Base-by-base conservation (phyloP, 371 early-diverging fungal species). In the Dipsacomyces acuminosporus region DNA sequence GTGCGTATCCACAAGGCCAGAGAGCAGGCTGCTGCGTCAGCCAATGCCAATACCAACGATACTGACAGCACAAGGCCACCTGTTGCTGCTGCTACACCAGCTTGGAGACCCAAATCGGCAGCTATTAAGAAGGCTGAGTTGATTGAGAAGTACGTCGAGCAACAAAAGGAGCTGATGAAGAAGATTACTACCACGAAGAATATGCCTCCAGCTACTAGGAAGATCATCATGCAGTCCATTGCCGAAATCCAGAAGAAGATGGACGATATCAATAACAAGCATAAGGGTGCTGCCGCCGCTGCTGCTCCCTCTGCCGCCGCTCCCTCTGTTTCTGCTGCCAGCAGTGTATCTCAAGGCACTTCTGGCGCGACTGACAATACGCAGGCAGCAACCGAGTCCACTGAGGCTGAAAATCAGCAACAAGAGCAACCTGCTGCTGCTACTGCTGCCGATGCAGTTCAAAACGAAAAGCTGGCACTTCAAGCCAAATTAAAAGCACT, bases 191-290 rank as follows among this genome's bases (percentile, higher is more conserved):
- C 50, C 0, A 66, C 54, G n/a, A 51, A 52, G 46, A 62, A 62
- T 35, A 61, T 66, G 62, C 51, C 67, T 0, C 33, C 67, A 7
- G 58, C 48, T 13, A 66, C 62, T 17, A 56, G 62, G 51, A 66
- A 66, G 58, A 62, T 66, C 34, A 66, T 66, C 46, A 66, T 66
- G 67, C 54, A 57, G 15, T 66, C 67, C 42, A 66, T 66, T 30
- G 30, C 30, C 41, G 56, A 66, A 62, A 66, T 66, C 50, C 61
- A 61, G 57, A 33, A 36, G 21, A 61, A 61, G 36, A 49, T 66
- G 23, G 58, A 62, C 25, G 62, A 56, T 6, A 53, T 52, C 34
- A 53, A 50, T 33, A 45, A 42, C 47, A 51, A 54, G 15, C 14
- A 50, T 3, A 24, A 22, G 11, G 18, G 14, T 6, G 53, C 30